Evolutionary conservation across 116 monocot species (phyloP).

Genomic region (Posidonia oceanica): DNA sequence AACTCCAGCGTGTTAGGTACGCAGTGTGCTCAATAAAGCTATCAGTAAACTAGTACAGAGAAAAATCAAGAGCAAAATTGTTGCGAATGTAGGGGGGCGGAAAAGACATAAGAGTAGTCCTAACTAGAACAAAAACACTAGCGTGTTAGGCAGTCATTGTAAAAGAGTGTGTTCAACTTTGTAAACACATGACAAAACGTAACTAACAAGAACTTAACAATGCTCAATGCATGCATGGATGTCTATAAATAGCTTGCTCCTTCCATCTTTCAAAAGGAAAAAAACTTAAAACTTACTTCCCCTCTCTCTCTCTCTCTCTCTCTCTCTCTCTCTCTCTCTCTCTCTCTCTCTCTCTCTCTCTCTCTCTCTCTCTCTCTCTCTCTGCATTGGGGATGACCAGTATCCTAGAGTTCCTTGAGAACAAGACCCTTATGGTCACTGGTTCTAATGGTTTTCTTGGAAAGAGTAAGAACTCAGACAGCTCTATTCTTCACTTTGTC

Average conservation of each 20-base stretch:
- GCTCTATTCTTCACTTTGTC: too few relatives aligned
- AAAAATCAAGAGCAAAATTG: too few relatives aligned
- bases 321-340: too few relatives aligned
- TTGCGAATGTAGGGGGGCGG: too few relatives aligned
- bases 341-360: not conserved
- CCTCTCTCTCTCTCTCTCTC: not conserved
- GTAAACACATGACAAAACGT: not conserved
- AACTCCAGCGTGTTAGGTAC: too few relatives aligned
- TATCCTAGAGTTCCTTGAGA: conserved; percentile 23
- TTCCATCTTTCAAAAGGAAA: not conserved
- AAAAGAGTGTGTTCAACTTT: not conserved
- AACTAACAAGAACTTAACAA: not conserved
- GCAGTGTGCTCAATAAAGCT: too few relatives aligned
- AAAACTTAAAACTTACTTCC: not conserved
- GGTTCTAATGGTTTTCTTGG: conserved; percentile 73
- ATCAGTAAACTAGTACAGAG: too few relatives aligned
- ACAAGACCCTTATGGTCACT: conserved; percentile 59
- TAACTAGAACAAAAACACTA: not conserved
- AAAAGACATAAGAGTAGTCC: too few relatives aligned
- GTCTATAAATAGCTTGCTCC: not conserved
- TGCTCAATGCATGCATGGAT: not conserved
- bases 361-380: not conserved
- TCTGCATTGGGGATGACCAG: not conserved
- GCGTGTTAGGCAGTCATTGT: not conserved
- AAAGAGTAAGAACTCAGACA: conserved; percentile 40